Base-by-base conservation (phyloP, 768 basidiomycete species). In the Russula olivacea region DNA sequence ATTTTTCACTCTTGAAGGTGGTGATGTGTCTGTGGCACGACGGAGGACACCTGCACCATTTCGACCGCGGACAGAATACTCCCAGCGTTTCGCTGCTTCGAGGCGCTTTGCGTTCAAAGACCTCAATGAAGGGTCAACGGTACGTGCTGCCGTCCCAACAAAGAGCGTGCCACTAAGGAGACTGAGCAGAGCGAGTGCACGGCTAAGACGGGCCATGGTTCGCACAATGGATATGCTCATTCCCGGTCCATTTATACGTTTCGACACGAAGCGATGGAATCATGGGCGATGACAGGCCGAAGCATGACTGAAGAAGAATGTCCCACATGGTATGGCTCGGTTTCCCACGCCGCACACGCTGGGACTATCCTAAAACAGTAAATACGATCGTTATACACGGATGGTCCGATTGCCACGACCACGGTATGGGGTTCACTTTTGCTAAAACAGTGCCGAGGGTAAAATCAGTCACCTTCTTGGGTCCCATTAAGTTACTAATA, bases 1-100 rank as follows among this genome's bases (percentile, higher is more conserved):
- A 65, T 87, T 87, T 72, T 86, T 77, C 21, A 78, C 75, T 0
- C 66, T 60, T 4, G 60, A 19, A 19, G 61, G 55, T 15, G 64
- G 23, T 12, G 61, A 48, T 15, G 61, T 65, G 8, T 38, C 55
- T 1, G 25, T 17, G 3, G 25, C 41, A 19, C 43, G 56, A 32
- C 36, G 58, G 10, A 14, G 12, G 21, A 41, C 34, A n/a, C 17
- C 19, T n/a, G 11, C 43, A 17, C 11, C 7, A 8, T 30, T 47
- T 17, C 12, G 32, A 9, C 52, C 53, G 41, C 65, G 69, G 19
- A 32, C 25, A 17, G 66, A 48, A 1, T 28, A 25, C 32, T 59
- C 55, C 57, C 61, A 62, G 41, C 61, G 64, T 14, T 63, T 25
- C 23, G 41, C 45, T 0, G 58, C 64, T 23, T 54, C 64, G 11